Evolutionary conservation across 768 basidiomycete species (phyloP).

Genomic region (Lactarius vividus): DNA sequence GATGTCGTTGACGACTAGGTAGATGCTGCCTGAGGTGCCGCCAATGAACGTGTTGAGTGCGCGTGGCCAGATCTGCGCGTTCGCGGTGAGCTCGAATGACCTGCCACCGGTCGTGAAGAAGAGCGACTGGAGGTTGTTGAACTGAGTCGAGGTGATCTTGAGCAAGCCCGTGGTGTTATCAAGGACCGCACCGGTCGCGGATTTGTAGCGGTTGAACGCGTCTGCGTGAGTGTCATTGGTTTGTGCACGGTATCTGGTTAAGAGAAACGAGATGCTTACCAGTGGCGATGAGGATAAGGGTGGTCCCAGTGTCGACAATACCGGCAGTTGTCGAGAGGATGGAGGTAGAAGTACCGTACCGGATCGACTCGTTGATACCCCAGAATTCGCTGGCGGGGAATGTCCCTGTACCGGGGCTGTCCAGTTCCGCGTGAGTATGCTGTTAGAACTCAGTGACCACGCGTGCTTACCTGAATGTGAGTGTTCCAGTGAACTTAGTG

Average conservation of each 20-base stretch:
- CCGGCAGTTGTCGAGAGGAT: constrained; percentile 34
- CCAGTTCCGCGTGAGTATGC: constrained; percentile 31
- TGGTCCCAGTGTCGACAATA: constrained; percentile 35
- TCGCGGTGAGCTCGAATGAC: constrained; percentile 40
- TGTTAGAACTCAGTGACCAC: background rate
- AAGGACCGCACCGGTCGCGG: constrained; percentile 34
- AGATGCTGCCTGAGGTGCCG: constrained; percentile 30
- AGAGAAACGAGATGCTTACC: constrained; percentile 11
- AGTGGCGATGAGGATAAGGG: constrained; percentile 31
- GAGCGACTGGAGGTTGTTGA: constrained; percentile 49
- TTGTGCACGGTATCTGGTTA: background rate
- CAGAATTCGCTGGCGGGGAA: constrained; percentile 31
- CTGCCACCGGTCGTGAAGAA: constrained; percentile 55
- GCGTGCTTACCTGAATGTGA: background rate
- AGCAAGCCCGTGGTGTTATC: constrained; percentile 45
- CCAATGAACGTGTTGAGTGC: constrained; percentile 35
- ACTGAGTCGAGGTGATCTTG: constrained; percentile 50
- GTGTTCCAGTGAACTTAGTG: constrained; percentile 25
- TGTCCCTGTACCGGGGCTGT: constrained; percentile 32
- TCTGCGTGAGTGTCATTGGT: constrained; percentile 23
- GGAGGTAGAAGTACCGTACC: constrained; percentile 29
- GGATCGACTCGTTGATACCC: constrained; percentile 34
- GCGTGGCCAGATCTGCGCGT: constrained; percentile 36
- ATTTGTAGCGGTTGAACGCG: constrained; percentile 34
- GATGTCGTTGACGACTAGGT: constrained; percentile 36